Evolutionary conservation across 2,329 filamentous ascomycete species (phyloP).

Genomic region (Exophiala viscosa): DNA sequence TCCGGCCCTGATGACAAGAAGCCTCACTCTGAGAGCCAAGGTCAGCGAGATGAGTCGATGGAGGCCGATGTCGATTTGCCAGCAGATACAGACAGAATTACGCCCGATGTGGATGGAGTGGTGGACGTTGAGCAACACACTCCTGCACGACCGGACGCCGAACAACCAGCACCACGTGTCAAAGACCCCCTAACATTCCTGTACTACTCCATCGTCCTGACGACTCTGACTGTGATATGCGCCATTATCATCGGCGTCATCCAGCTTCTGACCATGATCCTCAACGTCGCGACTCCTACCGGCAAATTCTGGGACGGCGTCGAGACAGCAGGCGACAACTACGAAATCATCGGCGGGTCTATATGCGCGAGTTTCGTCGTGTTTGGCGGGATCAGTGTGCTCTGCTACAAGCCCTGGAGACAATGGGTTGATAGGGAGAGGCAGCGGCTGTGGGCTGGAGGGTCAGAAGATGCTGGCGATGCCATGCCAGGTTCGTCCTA

Average conservation of each 20-base stretch:
- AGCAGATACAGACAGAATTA: background rate
- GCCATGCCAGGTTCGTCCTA: background rate
- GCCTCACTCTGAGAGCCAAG: background rate
- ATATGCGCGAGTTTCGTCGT: conserved; percentile 84
- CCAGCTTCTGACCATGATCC: conserved; percentile 73
- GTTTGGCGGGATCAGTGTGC: conserved; percentile 67
- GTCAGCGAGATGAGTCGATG: background rate
- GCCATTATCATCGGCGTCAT: conserved; percentile 81
- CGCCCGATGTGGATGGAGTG: background rate
- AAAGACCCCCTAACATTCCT: conserved; percentile 82
- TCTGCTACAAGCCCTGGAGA: conserved; percentile 79
- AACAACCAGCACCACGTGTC: conserved; percentile 53
- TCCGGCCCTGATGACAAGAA: conserved; percentile 22
- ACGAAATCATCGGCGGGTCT: conserved; percentile 77
- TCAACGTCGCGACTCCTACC: conserved; percentile 59
- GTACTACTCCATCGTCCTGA: conserved; percentile 89
- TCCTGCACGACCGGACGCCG: conserved; percentile 22
- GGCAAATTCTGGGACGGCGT: conserved; percentile 92
- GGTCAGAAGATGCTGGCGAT: background rate
- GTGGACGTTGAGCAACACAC: background rate
- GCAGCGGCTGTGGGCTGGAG: conserved; percentile 7
- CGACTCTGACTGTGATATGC: conserved; percentile 75
- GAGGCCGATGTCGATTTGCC: background rate
- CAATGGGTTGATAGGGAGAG: conserved; percentile 48
- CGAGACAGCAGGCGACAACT: conserved; percentile 69